phyloP scores from a whole-genome alignment of 1,284 basidiomycete species.

The Fistulina hepatica region DNA sequence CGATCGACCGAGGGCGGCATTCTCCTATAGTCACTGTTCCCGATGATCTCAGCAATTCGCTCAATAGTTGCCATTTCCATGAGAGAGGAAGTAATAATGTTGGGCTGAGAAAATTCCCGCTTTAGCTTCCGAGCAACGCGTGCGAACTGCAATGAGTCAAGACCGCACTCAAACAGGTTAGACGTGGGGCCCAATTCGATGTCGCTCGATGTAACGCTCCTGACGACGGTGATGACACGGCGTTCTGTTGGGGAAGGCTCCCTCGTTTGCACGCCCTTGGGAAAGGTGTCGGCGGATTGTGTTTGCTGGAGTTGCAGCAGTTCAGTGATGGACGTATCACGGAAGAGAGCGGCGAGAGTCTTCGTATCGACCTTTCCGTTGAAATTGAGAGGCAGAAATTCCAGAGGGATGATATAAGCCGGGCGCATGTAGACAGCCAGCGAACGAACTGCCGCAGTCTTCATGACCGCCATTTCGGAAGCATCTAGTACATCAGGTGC shows the following conservation, averaged over 20 bases:
- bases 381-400: constrained; percentile 12
- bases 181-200: not conserved
- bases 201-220: not conserved
- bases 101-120: too few relatives aligned
- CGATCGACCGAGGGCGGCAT: not conserved
- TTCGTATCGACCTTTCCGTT: constrained; percentile 14
- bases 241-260: not conserved
- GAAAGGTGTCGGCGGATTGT: too few relatives aligned
- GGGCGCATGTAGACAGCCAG: constrained; percentile 12
- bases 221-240: not conserved
- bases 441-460: constrained; percentile 7
- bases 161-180: too few relatives aligned
- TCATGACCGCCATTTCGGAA: constrained; percentile 7
- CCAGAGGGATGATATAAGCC: constrained; percentile 11
- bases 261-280: not conserved
- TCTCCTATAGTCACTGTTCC: constrained; percentile 2
- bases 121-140: too few relatives aligned
- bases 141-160: too few relatives aligned
- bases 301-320: constrained; percentile 5
- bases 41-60: constrained; percentile 4
- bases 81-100: not conserved
- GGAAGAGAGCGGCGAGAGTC: constrained; percentile 6
- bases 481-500: not conserved
- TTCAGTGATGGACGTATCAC: constrained; percentile 5
- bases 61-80: not conserved